Base-by-base conservation (phyloP, 371 early-diverging fungal genomes). In the Rhizopus microsporus region DNA sequence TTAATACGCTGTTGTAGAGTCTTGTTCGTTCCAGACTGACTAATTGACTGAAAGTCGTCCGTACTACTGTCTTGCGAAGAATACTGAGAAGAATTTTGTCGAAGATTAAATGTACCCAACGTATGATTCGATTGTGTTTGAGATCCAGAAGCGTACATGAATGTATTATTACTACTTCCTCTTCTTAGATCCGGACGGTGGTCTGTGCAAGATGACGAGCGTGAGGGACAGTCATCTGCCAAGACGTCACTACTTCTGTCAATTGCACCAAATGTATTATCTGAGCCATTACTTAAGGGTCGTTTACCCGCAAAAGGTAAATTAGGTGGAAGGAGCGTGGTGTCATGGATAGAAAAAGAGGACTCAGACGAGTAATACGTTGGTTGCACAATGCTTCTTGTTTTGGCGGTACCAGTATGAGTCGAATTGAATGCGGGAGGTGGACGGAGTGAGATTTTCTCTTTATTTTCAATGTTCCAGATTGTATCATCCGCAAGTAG, bases 221-320 rank as follows among this genome's bases (percentile, higher is more conserved):
- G 47, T 2, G 51, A 51, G 15, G 62, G 33, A n/a, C 33, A 33
- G 42, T 62, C 57, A 53, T 62, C 57, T 29, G 47, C 40, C 1
- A 32, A 38, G 33, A 46, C 38, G 6, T 44, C 46, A 47, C 10
- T 57, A 43, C 12, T 37, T 16, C 16, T 37, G n/a, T 35, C 12
- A 9, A 55, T 32, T 0, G 59, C 59, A 3, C 64, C 64, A 50
- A 63, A 63, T 23, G 64, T 63, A 45, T 63, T 58, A 45, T 44
- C 54, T 9, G 64, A 63, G 7, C 59, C 64, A 51, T 59, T 32
- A 5, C 64, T 63, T 3, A 54, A 35, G 9, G 64, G 64, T 23
- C 64, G 34, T 17, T 48, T 48, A 6, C 44, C 30, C 4, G 55
- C 64, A 51, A 63, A 63, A 17, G 55, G 58, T 38, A 50, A 42